phyloP scores from a whole-genome alignment of 768 basidiomycete species.

The Boletus rex-veris region DNA sequence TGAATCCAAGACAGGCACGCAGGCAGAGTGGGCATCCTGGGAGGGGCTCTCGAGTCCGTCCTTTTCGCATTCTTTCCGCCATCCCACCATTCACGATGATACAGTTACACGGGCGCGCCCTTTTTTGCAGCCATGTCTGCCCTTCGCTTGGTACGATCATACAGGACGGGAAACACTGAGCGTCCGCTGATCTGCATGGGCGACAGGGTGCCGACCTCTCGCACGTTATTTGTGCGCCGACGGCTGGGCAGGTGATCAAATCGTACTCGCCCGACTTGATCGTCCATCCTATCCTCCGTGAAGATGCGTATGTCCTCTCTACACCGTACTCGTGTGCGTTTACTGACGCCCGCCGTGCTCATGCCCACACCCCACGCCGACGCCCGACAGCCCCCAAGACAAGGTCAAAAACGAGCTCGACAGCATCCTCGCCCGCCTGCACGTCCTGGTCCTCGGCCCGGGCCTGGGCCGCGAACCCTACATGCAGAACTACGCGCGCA shows the following conservation, averaged over 20 bases:
- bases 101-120: constrained; percentile 93
- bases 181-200: too few species aligned
- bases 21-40: constrained; percentile 91
- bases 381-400: constrained; percentile 40
- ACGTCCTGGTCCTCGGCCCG: constrained; percentile 91
- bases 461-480: constrained; percentile 88
- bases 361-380: background rate
- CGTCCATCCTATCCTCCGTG: constrained; percentile 86
- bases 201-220: constrained; percentile 86
- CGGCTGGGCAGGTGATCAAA: constrained; percentile 91
- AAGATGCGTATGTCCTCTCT: constrained; percentile 52
- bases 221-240: constrained; percentile 95
- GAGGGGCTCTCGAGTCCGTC: constrained; percentile 88
- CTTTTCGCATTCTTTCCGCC: background rate
- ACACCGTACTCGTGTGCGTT: background rate
- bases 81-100: background rate
- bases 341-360: background rate
- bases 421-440: constrained; percentile 77
- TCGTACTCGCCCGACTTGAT: constrained; percentile 96
- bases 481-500: constrained; percentile 81
- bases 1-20: constrained; percentile 2
- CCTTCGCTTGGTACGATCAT: constrained; percentile 61
- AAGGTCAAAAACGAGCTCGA: constrained; percentile 51
- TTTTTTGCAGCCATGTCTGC: constrained; percentile 94
- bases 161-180: too few species aligned